phyloP scores from a whole-genome alignment of 257 asterid genomes.

The Solanum medicagineum region DNA sequence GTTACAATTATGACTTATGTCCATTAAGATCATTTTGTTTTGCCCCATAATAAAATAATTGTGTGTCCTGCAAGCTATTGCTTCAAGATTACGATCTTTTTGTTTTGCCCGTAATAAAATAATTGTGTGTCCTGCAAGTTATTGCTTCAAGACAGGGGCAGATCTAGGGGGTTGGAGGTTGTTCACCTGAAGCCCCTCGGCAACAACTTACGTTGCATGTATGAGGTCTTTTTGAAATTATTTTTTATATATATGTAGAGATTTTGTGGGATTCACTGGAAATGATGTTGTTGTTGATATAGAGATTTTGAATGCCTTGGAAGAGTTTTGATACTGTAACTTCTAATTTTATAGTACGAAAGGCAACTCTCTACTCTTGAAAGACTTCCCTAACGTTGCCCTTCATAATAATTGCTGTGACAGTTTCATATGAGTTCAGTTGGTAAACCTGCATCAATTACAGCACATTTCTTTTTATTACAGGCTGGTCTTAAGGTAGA shows the following conservation, averaged over 20 bases:
- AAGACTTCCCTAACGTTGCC: not conserved
- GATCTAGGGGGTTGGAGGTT: no score
- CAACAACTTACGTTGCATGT: no score
- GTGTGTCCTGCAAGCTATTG: not conserved
- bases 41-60: not conserved
- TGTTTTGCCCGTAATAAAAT: no score
- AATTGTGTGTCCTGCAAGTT: no score
- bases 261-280: no score
- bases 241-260: no score
- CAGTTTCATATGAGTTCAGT: not conserved
- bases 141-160: no score
- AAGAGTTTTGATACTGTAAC: not conserved
- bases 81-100: not conserved
- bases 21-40: not conserved
- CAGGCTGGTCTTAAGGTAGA: slow-evolving; percentile 89
- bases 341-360: not conserved
- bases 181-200: no score
- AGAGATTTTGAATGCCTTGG: no score
- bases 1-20: not conserved
- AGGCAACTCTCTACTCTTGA: not conserved
- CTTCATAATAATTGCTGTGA: not conserved
- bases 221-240: no score
- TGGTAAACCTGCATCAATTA: not conserved
- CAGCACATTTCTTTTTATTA: not conserved
- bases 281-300: no score